Base-by-base conservation (phyloP, 1,284 basidiomycete genomes). In the Ceratobasidium sp. region DNA sequence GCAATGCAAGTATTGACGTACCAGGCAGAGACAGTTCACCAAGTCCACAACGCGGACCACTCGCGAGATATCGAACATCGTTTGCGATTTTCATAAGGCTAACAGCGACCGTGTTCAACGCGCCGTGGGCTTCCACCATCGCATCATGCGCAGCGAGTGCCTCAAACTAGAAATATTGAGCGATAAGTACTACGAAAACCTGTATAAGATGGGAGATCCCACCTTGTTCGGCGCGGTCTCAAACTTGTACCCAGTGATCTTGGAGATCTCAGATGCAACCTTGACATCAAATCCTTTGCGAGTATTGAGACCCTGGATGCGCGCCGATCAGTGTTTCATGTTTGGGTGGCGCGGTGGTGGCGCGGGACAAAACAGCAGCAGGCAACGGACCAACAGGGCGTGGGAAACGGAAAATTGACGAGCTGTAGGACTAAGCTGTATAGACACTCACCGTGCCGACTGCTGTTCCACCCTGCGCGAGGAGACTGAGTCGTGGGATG, bases 21-120 rank as follows among this genome's bases (percentile, higher is more conserved):
- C 71, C 71, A 18, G 98, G 98, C 78, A 99, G 87, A 82, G 90
- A 91, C 69, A 99, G 88, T 87, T 99, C 98, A 48, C 98, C 98
- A 65, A 99, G 89, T 79, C 98, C 98, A 83, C 98, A 99, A 73
- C 98, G 94, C 80, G 98, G 98, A 77, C 98, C 98, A 71, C 97
- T 99, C 46, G 93, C 98, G 81, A 99, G 93, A 89, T 95, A 99
- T 66, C 98, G 93, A 83, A 99, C 98, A 84, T 99, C 98, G 85
- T 99, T 99, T 77, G 97, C 98, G 82, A 99, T 99, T 89, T 99
- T 99, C 96, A 99, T 98, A 80, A 99, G 87, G 44, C 96, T 98
- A 82, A 94, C 95, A 20, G 98, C 98, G 77, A 99, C 86, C 59
- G 94, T 94, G 86, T 99, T 99, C 81, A 99, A 89, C 12, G 97